phyloP scores from a whole-genome alignment of 2,329 filamentous ascomycete genomes.

The Beauveria sp. region DNA sequence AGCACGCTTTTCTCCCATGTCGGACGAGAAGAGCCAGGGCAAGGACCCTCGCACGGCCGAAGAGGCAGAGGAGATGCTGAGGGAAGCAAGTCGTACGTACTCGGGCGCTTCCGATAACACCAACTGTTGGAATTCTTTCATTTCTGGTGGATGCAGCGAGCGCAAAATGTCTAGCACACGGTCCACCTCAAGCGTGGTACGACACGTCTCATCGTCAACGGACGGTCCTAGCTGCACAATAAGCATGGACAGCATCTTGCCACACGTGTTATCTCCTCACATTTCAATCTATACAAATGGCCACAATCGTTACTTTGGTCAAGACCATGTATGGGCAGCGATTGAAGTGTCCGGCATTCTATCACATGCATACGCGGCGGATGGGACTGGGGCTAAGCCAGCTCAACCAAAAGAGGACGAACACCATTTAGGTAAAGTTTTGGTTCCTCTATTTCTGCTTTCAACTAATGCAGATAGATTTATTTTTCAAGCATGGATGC shows the following conservation, averaged over 20 bases:
- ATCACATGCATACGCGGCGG: slow-evolving; percentile 11
- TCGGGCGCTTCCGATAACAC: background rate
- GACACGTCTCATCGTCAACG: background rate
- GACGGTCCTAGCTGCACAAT: background rate
- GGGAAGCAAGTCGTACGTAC: slow-evolving; percentile 9
- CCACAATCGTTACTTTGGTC: slow-evolving; percentile 10
- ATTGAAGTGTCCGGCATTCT: slow-evolving; percentile 16
- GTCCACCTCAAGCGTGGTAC: background rate
- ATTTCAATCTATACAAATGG: slow-evolving; percentile 11
- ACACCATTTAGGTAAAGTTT: slow-evolving; percentile 6
- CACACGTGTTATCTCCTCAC: slow-evolving; percentile 14
- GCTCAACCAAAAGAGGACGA: slow-evolving; percentile 3
- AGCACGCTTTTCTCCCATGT: background rate
- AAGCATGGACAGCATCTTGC: slow-evolving; percentile 6
- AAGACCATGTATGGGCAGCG: slow-evolving; percentile 14
- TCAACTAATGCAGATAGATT: slow-evolving; percentile 19
- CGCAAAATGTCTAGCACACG: background rate
- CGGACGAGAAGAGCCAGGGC: background rate
- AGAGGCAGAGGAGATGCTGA: slow-evolving; percentile 2
- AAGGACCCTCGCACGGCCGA: background rate
- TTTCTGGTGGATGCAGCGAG: background rate
- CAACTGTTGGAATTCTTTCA: slow-evolving; percentile 11
- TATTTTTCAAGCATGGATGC: slow-evolving; percentile 35
- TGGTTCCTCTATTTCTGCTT: background rate
- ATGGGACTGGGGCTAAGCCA: slow-evolving; percentile 1